A percentile compares a stretch with the other conserved stretches of the same genome.
Evolutionary conservation across 2,329 filamentous ascomycete genomes (phyloP).

Genomic region (Aspergillus aculeatinus): DNA sequence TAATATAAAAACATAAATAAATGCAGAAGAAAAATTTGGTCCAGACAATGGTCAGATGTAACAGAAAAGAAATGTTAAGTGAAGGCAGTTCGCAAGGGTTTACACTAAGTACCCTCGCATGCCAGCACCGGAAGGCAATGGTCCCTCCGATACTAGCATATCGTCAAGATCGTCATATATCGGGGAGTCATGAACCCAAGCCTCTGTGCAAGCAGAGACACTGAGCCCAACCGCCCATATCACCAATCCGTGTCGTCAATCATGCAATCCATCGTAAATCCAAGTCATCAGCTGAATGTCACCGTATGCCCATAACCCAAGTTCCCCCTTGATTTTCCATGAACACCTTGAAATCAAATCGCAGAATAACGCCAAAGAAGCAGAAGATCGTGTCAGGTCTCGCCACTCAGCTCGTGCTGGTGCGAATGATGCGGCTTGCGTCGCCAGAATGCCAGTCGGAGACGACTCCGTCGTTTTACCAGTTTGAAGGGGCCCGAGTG

Average conservation of each 20-base stretch:
- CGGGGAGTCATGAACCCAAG: neutral
- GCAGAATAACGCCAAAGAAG: constrained; percentile 10
- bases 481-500: constrained; percentile 26
- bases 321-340: constrained; percentile 8
- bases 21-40: neutral
- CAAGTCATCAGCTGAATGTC: constrained; percentile 26
- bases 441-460: constrained; percentile 45
- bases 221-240: constrained; percentile 10
- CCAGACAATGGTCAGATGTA: neutral
- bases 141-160: neutral
- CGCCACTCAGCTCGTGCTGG: constrained; percentile 33
- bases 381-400: constrained; percentile 25
- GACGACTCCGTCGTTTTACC: constrained; percentile 39
- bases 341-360: constrained; percentile 12
- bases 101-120: neutral
- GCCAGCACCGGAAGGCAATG: neutral
- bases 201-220: neutral
- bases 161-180: constrained; percentile 12
- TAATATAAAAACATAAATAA: constrained; percentile 3
- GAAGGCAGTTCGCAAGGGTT: constrained; percentile 1
- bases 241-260: constrained; percentile 29
- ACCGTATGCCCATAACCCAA: constrained; percentile 27
- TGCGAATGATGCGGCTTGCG: constrained; percentile 32
- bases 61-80: constrained; percentile 7
- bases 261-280: constrained; percentile 30